Conservation (phyloP, 2,329 filamentous ascomycete species). For the Monosporascus sp. region DNA sequence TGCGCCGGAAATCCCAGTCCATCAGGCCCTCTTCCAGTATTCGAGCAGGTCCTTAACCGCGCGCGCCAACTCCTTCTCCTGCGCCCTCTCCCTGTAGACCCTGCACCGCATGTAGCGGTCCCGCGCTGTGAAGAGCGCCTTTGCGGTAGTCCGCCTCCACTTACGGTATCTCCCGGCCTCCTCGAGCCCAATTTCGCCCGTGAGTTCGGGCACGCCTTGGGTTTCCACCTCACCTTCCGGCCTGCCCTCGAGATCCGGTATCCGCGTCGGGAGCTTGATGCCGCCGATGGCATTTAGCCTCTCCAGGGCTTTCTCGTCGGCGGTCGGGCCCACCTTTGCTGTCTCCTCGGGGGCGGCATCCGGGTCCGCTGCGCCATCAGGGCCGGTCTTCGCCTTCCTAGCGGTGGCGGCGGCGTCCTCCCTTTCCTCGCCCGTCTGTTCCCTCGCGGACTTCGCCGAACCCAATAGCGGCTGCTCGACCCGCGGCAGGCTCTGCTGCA, state of each 20-base stretch:
- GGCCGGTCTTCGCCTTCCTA: neutral
- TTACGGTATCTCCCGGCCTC: neutral
- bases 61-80: neutral
- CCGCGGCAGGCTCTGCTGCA: neutral
- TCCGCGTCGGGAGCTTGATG: neutral
- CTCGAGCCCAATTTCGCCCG: neutral
- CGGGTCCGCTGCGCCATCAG: neutral
- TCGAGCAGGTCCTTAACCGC: neutral
- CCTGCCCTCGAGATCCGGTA: neutral
- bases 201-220: too few relatives aligned
- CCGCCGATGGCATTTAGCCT: neutral
- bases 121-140: neutral
- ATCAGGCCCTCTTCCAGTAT: neutral
- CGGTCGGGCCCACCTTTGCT: neutral
- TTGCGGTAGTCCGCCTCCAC: neutral
- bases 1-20: too few relatives aligned
- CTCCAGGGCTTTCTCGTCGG: neutral
- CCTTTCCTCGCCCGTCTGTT: neutral
- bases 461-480: neutral
- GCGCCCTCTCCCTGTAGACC: neutral
- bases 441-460: neutral
- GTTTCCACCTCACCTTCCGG: neutral
- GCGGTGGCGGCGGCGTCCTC: neutral
- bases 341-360: neutral
- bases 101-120: neutral